phyloP scores from a whole-genome alignment of 495 filamentous ascomycete species.

The Aspergillus baeticus region DNA sequence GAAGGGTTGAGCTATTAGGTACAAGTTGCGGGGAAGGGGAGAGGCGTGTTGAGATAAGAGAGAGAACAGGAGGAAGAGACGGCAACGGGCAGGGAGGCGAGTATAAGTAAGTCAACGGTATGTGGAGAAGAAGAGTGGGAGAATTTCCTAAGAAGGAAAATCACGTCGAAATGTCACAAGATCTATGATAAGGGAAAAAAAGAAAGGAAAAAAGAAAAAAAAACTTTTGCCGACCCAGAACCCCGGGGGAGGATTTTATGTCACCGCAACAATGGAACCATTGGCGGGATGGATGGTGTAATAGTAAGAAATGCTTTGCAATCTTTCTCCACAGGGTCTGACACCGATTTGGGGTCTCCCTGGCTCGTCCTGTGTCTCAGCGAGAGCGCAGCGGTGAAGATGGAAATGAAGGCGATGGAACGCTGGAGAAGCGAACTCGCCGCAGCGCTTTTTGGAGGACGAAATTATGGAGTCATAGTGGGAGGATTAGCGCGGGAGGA shows the following conservation, averaged over 20 bases:
- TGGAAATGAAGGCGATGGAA: background rate
- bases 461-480: background rate
- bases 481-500: background rate
- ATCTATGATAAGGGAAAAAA: conserved; percentile 8
- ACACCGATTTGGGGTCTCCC: background rate
- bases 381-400: background rate
- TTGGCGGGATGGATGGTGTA: conserved; percentile 43
- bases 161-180: conserved; percentile 4
- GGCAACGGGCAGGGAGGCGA: conserved; percentile 2
- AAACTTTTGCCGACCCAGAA: conserved; percentile 13
- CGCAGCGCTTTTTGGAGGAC: background rate
- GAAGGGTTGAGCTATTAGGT: background rate
- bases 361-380: background rate
- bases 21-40: background rate
- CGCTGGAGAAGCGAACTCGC: background rate
- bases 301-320: conserved; percentile 22
- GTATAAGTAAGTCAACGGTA: conserved; percentile 17
- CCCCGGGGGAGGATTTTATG: conserved; percentile 5
- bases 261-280: conserved; percentile 33
- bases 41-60: background rate
- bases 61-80: conserved; percentile 10
- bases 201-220: conserved; percentile 11
- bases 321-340: background rate
- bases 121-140: conserved; percentile 11
- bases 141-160: background rate